Evolutionary conservation across 768 basidiomycete genomes (phyloP).

Genomic region (Leucocoprinus leucothites): DNA sequence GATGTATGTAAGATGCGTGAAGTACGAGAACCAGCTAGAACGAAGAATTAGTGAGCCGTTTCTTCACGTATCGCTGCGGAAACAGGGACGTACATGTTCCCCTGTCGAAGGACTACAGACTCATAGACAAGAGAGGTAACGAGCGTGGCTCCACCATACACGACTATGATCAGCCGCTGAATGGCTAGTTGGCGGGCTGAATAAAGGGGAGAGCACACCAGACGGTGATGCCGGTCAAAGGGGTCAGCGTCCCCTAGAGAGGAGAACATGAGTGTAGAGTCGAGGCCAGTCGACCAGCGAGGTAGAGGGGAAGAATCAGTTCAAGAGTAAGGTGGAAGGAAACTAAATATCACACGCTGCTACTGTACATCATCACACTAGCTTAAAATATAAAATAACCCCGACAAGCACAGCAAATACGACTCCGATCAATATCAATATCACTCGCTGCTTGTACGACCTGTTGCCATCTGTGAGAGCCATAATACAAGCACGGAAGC

Average conservation of each 20-base stretch:
- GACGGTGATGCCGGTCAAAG: background rate
- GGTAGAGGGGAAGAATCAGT: background rate
- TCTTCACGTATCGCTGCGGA: background rate
- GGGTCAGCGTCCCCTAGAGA: background rate
- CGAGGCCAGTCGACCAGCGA: slow-evolving; percentile 1
- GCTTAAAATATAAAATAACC: slow-evolving; percentile 67
- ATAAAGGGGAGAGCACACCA: slow-evolving; percentile 4
- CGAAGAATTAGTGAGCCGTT: background rate
- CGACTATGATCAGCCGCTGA: background rate
- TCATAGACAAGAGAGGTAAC: slow-evolving; percentile 9
- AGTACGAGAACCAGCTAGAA: slow-evolving; percentile 59
- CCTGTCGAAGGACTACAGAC: slow-evolving; percentile 9
- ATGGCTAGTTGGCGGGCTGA: slow-evolving; percentile 1
- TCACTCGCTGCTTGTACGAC: slow-evolving; percentile 87
- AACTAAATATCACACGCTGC: background rate
- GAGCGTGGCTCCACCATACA: slow-evolving; percentile 4
- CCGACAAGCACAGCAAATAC: slow-evolving; percentile 76
- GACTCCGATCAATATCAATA: slow-evolving; percentile 72
- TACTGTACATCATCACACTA: slow-evolving; percentile 23
- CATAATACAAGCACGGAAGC: background rate
- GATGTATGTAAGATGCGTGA: slow-evolving; percentile 60
- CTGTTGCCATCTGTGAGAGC: slow-evolving; percentile 36
- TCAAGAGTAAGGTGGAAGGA: background rate
- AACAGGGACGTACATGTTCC: slow-evolving; percentile 1
- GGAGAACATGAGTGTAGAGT: slow-evolving; percentile 5